These are phyloP conservation scores for Brassica cretica DNA, from an alignment of 345 rosid species.

Conservation along the genomic window DNA sequence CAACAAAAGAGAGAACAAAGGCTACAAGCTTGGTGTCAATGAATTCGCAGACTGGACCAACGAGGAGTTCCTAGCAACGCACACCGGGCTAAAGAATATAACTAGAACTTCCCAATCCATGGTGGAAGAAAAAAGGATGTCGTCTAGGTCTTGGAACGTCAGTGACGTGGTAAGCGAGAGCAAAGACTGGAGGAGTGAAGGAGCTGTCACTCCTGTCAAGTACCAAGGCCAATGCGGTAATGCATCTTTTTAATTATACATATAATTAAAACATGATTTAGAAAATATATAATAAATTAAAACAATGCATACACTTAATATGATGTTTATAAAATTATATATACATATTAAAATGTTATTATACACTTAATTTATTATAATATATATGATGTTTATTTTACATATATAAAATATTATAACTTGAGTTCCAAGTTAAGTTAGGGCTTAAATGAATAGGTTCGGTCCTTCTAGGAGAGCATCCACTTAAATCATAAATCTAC, in stretches of 20 bases:
- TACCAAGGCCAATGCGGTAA: not conserved
- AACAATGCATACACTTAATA: too few relatives aligned
- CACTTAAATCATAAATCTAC: not conserved
- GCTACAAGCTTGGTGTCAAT: not conserved
- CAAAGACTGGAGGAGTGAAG: not conserved
- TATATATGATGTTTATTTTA: too few relatives aligned
- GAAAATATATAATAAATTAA: not conserved
- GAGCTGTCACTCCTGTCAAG: not conserved
- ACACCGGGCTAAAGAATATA: not conserved
- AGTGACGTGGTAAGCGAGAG: not conserved
- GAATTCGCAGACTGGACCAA: not conserved
- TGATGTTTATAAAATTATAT: too few relatives aligned
- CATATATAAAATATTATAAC: not conserved
- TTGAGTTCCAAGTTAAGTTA: not conserved
- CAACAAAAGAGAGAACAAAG: not conserved
- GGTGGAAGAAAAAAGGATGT: not conserved
- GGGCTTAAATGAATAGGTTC: not conserved
- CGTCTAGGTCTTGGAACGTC: not conserved
- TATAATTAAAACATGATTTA: not conserved
- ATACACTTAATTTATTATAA: too few relatives aligned
- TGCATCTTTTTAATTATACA: not conserved
- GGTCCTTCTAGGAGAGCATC: not conserved
- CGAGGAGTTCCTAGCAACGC: constrained; percentile 1
- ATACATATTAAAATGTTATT: too few relatives aligned
- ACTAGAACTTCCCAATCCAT: not conserved